Evolutionary conservation across 345 rosid genomes (phyloP).

Genomic region (Orychophragmus violaceus): DNA sequence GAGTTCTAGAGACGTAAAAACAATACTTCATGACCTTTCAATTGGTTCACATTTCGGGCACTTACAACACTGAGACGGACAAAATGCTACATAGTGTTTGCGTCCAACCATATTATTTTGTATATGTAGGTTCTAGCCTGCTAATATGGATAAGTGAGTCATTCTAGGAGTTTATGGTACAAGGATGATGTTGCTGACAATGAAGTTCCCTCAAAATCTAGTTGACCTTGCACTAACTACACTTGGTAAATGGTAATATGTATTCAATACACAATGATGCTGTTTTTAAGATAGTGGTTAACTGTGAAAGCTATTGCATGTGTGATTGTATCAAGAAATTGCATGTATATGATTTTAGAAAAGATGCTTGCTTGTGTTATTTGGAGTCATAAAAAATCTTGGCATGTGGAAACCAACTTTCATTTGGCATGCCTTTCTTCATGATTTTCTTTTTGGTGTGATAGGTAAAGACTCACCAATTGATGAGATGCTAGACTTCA

Average conservation of each 20-base stretch:
- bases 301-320: neutral
- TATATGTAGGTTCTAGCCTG: too few relatives aligned
- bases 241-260: conserved; percentile 73
- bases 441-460: too few relatives aligned
- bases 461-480: conserved; percentile 56
- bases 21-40: too few relatives aligned
- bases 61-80: too few relatives aligned
- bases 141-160: too few relatives aligned
- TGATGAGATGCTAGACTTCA: conserved; percentile 73
- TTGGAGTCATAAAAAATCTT: neutral
- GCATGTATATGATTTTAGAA: neutral
- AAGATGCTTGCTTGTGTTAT: too few relatives aligned
- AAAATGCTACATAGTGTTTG: too few relatives aligned
- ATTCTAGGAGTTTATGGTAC: conserved; percentile 32
- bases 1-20: too few relatives aligned
- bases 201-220: conserved; percentile 59
- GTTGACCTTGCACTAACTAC: conserved; percentile 64
- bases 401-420: neutral
- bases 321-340: neutral
- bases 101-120: too few relatives aligned
- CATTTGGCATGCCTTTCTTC: too few relatives aligned
- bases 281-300: neutral
- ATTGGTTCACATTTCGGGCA: too few relatives aligned
- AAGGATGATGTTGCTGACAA: conserved; percentile 50
- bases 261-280: neutral